Conservation (phyloP, 306 rosid genomes). For the Gynostemma pentaphyllum region DNA sequence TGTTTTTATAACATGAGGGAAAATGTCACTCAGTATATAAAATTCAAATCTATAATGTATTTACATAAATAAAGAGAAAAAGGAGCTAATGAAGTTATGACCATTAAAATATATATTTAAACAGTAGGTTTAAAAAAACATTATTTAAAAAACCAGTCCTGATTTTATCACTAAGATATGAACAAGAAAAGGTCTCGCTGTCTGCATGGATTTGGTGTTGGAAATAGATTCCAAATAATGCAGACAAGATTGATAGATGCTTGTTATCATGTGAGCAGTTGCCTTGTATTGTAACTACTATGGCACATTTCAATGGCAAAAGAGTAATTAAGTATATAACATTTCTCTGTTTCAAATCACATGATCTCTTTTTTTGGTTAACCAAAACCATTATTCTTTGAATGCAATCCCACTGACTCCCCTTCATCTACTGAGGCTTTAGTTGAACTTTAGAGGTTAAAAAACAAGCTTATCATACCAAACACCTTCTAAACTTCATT, state of each 20-base stretch:
- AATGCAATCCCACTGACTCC: background rate
- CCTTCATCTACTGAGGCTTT: background rate
- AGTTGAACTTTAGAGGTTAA: background rate
- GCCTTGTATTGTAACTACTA: conserved; percentile 17
- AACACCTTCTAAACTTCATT: background rate
- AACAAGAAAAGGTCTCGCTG: background rate
- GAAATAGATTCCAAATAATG: conserved; percentile 5
- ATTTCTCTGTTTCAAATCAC: conserved; percentile 7
- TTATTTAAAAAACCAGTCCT: background rate
- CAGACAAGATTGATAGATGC: conserved; percentile 20
- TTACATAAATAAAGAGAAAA: too few species aligned
- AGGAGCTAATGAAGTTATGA: too few species aligned
- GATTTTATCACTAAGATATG: conserved; percentile 7
- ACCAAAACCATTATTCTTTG: conserved; percentile 5
- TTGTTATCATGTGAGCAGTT: conserved; percentile 39
- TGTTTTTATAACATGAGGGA: too few species aligned
- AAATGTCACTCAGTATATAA: too few species aligned
- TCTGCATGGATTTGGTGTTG: background rate
- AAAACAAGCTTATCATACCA: background rate
- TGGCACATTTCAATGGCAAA: background rate
- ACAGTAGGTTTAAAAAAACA: background rate
- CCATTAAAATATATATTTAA: too few species aligned
- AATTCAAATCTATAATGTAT: too few species aligned
- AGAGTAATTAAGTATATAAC: background rate
- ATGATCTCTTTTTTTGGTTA: conserved; percentile 8